Evolutionary conservation across 371 early-diverging fungal genomes (phyloP), one percentile per base, ranked within the genome.

Genomic region (Mucor sp.): DNA sequence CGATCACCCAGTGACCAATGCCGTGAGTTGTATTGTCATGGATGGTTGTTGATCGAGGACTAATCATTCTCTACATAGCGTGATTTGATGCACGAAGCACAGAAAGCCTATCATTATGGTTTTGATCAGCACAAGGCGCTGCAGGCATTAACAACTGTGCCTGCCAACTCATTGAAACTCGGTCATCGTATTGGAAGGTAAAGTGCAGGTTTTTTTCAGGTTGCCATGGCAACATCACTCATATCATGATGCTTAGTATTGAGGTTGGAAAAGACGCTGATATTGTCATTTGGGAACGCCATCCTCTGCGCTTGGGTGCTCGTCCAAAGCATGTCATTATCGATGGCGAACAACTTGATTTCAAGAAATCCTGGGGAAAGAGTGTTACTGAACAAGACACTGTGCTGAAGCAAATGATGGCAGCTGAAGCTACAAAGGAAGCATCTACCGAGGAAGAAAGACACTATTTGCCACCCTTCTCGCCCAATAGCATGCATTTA

Each of bases 1-100:
- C 53, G 94, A 95, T 68, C 95, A 95, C 72, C 93, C 94, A 12
- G 91, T 94, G 9, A 73, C 87, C 66, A 92, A 92, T 79, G 80
- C 93, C 9, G 85, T 83, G 76, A 74, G 74, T 57, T 27, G 14
- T 25, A 6, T 17, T 50, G 6, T 32, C 15, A 30, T 28, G 9
- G 2, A 41, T 8, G 25, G 11, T 6, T 47, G n/a, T 30, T 19
- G 41, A 23, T 14, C 56, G n/a, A 48, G 3, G 43, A 55, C 14
- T 8, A 25, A 23, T 37, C 9, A 39, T n/a, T n/a, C 15, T 33
- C 27, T 7, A 15, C 48, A 15, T 56, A 84, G 76, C 86, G 91
- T 75, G 82, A 89, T 67, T 78, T 95, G 11, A 72, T 90, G 30
- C 90, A 86, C 70, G 93, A 94, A 73, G 92, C 94, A 14, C 90